Percentiles rank a stretch among this genome's conserved stretches.
Evolutionary conservation across 2,329 filamentous ascomycete genomes (phyloP).

Genomic region (Fusarium miscanthi): DNA sequence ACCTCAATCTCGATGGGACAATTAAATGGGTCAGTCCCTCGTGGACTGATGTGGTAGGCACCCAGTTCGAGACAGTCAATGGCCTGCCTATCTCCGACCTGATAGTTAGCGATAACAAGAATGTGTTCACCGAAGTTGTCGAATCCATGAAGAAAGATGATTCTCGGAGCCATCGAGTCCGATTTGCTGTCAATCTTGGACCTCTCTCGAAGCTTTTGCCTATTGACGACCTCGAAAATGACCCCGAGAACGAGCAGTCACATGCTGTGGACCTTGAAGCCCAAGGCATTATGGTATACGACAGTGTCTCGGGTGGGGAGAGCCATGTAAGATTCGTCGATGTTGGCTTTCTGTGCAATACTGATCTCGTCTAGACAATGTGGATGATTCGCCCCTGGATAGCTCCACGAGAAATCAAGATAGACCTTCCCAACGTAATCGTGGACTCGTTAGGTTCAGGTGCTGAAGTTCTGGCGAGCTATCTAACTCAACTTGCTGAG

Average conservation of each 20-base stretch:
- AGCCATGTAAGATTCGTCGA: conserved; percentile 79
- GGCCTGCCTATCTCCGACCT: conserved; percentile 84
- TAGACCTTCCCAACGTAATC: conserved; percentile 88
- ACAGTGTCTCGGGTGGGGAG: conserved; percentile 84
- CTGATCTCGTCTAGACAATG: conserved; percentile 78
- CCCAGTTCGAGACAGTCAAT: conserved; percentile 75
- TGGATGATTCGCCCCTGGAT: conserved; percentile 98
- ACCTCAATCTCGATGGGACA: conserved; percentile 88
- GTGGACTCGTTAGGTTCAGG: conserved; percentile 95
- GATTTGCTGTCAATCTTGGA: conserved; percentile 79
- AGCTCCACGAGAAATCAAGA: conserved; percentile 90
- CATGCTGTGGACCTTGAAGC: conserved; percentile 83
- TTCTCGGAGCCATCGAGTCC: conserved; percentile 89
- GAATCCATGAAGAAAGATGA: conserved; percentile 94
- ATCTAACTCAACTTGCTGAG: conserved; percentile 90
- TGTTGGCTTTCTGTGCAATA: conserved; percentile 10
- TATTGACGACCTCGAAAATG: conserved; percentile 54
- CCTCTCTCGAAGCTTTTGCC: conserved; percentile 73
- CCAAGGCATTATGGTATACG: conserved; percentile 98
- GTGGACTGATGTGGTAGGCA: conserved; percentile 93
- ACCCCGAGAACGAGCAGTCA: conserved; percentile 51
- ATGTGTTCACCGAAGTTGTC: conserved; percentile 83
- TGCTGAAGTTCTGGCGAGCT: conserved; percentile 92
- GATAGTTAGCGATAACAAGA: conserved; percentile 80
- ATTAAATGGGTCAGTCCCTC: conserved; percentile 97